Base-by-base conservation (phyloP, 1,284 basidiomycete genomes). In the Austroboletus niveus region DNA sequence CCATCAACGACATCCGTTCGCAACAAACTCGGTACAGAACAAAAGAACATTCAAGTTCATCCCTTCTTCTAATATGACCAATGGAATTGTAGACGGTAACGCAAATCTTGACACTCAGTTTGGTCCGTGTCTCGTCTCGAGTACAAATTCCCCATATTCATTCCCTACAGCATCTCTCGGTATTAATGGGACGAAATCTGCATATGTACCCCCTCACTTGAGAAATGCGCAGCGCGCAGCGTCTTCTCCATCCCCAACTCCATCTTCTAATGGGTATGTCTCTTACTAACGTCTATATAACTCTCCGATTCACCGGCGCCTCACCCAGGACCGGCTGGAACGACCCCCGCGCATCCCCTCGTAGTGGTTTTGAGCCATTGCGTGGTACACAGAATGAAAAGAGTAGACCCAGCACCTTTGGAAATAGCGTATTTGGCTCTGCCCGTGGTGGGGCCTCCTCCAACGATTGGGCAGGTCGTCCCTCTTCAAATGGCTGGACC, bases 141-240 rank as follows among this genome's bases (percentile, higher is more conserved):
- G 48, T 30, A 47, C 59, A 49, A 45, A 36, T 8, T 49, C 45
- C 52, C 47, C 60, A 75, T 74, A 55, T 52, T 51, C 48, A 54
- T 36, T 46, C 45, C 48, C 41, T 39, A 7, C 63, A 78, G 79
- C 78, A 67, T 80, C 85, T 77, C 84, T 90, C 68, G 81, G 82
- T 68, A 78, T 91, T 71, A 85, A 84, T 72, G 79, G 75, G 56
- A 63, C 72, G 65, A 88, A 87, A 79, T 84, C 89, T 67, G 85
- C 93, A 61, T 97, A 97, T 77, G 89, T 97, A 62, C 94, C 94
- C 63, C 94, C 94, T 69, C 93, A 96, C 76, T 71, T 92, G 80
- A 85, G 89, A 77, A 80, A 76, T 73, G 71, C 79, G 81, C 86
- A 87, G 86, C 84, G 84, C 79, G 87, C 84, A 81, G 82, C 82